Evolutionary conservation across 805 yeast species (phyloP), one percentile per base, ranked within the genome.

Genomic region (Yarrowia hollandica): DNA sequence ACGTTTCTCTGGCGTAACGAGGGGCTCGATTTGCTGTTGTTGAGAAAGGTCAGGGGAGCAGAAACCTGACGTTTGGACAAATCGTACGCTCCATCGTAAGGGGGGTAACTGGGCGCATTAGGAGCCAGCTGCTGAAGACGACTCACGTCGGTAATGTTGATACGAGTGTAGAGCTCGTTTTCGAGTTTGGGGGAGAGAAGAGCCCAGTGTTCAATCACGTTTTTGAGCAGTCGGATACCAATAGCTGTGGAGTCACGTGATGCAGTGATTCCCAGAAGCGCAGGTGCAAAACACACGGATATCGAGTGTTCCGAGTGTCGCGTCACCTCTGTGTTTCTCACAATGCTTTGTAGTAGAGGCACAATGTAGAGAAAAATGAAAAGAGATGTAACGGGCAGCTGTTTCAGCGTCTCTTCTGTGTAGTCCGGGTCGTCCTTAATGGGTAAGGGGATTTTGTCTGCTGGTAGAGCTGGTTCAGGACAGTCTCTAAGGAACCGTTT

Each of bases 391-490:
- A 38, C 50, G 3, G 59, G 59, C 28, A 55, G 38, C n/a, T 28
- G 28, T 16, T 67, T 62, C 57, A 82, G 74, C 0, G 74, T 72
- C 0, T 63, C 46, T 6, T 66, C 62, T 0, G 83, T 79, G 67
- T 78, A 80, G 5, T 74, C 73, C 30, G 72, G 66, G 52, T 76
- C 78, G 66, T 82, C 86, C 19, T 66, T 68, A 15, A 84, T 73
- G 4, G 90, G 90, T 59, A 83, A 68, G 5, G 69, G 66, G 11
- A 86, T 77, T n/a, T 67, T 55, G 15, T 73, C 72, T 3, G 80
- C 70, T 2, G 85, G 80, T 18, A 88, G 71, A 30, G 87, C 72
- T 0, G 88, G 83, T 11, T 65, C 64, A 0, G 85, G 80, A 31
- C 84, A 75, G 31, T 78, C 82, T 60, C 77, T 73, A 31, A 88